Evolutionary conservation across 83 land plant species (phyloP), one percentile per base, ranked within the genome.

Genomic region (Picea abies): DNA sequence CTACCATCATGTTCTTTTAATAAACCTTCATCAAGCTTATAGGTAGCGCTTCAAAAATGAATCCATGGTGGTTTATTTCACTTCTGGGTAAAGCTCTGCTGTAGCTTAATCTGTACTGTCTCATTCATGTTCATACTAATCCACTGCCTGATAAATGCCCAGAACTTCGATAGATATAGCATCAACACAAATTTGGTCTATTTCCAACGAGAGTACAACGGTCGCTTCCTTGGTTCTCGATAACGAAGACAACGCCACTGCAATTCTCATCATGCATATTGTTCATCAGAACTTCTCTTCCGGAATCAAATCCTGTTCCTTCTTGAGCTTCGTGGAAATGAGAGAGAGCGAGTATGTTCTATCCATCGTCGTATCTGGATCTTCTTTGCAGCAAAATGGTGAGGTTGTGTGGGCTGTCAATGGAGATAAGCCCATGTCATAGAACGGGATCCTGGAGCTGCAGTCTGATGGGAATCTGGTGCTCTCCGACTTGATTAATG

Each of bases 11-110:
- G 35, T 29, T 29, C 29, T 29, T 29, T 29, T 29, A 29, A 29
- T 29, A 29, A 19, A 22, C 32, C 80, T 5, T 64, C 23, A 17
- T 84, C 47, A 26, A 62, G 35, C 19, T 9, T 39, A 23, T 44
- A 70, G 4, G 78, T 49, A 29, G 29, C 29, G 29, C 29, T 29
- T 29, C 29, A 29, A 29, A 29, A 29, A 29, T 29, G 29, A 29
- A 15, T 85, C 82, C 15, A 85, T 79, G n/a, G 83, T 35, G 86
- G 86, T 29, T 0, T 29, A 29, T 29, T 29, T 29, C 29, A 29
- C 29, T 29, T 29, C 29, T 29, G 29, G 29, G 63, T 85, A 85
- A 19, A 85, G 86, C 72, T 81, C 16, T 10, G 83, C 7, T 26
- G 83, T n/a, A 39, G 41, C 4, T 4, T 39, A 39, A 39, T 39